Evolutionary conservation across 2,329 filamentous ascomycete genomes (phyloP).

Genomic region (Cercospora zeina): DNA sequence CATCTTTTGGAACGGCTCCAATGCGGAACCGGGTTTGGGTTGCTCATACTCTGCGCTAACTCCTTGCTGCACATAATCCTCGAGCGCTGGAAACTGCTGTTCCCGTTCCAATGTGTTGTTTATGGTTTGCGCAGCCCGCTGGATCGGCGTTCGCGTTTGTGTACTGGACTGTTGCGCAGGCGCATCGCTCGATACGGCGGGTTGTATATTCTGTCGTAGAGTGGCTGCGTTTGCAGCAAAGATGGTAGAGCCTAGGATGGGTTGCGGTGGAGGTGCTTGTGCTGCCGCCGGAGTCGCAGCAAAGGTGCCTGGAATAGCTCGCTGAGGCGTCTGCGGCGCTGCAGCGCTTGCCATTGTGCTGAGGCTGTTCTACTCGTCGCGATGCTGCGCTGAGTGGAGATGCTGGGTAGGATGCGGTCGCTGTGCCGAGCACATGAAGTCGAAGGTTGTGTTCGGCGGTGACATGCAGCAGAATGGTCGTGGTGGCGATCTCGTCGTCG

Average conservation of each 20-base stretch:
- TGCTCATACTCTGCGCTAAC: constrained; percentile 91
- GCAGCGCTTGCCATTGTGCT: constrained; percentile 35
- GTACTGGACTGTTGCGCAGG: constrained; percentile 19
- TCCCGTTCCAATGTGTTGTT: constrained; percentile 76
- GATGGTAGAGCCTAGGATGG: constrained; percentile 30
- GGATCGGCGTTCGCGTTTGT: constrained; percentile 56
- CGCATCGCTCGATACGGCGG: constrained; percentile 23
- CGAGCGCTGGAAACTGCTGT: constrained; percentile 80
- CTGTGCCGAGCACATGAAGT: constrained; percentile 10
- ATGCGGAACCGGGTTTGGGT: constrained; percentile 60
- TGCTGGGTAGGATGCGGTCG: neutral
- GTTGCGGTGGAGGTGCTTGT: constrained; percentile 18
- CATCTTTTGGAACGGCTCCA: constrained; percentile 86
- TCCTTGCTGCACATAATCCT: constrained; percentile 81
- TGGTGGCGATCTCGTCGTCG: neutral
- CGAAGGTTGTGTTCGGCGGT: constrained; percentile 6
- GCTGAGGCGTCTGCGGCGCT: constrained; percentile 60
- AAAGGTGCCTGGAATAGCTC: constrained; percentile 73
- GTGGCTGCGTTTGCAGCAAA: constrained; percentile 38
- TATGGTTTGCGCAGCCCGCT: constrained; percentile 79
- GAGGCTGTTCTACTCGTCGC: neutral
- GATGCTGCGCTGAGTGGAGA: neutral
- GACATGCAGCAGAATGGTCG: constrained; percentile 17
- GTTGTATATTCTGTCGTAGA: constrained; percentile 34
- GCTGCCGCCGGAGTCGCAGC: constrained; percentile 67